Conservation (phyloP, 352 stramenopile genomes). For the Pythium coloratum region DNA sequence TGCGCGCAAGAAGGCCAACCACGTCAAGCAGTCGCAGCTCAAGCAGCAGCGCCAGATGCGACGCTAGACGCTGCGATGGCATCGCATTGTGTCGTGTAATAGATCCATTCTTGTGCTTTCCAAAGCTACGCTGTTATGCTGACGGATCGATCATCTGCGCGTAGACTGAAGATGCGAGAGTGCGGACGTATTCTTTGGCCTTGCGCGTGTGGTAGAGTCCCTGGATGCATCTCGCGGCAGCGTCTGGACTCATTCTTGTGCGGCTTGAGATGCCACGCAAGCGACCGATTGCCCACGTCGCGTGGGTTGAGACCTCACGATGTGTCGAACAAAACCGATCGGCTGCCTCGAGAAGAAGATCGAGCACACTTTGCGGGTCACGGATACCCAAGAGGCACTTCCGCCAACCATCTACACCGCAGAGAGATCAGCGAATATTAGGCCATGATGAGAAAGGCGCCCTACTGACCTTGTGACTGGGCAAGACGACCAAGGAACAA, state of each 20-base stretch:
- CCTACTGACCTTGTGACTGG: conserved; percentile 18
- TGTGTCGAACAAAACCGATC: conserved; percentile 2
- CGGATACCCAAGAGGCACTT: conserved; percentile 10
- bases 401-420: conserved; percentile 7
- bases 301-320: neutral
- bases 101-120: neutral
- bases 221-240: conserved; percentile 52
- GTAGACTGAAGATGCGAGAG: conserved; percentile 44
- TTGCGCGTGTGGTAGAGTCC: conserved; percentile 57
- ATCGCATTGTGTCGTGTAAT: neutral
- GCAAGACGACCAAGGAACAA: conserved; percentile 52
- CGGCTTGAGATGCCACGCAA: conserved; percentile 26
- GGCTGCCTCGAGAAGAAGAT: conserved; percentile 3
- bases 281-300: conserved; percentile 35
- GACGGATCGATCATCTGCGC: conserved; percentile 38
- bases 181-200: conserved; percentile 37
- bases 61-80: conserved; percentile 7
- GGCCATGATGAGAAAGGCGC: neutral
- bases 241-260: conserved; percentile 26
- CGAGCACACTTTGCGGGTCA: neutral
- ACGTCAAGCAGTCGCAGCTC: conserved; percentile 59
- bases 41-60: conserved; percentile 41
- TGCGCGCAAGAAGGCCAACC: conserved; percentile 76
- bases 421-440: neutral
- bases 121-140: no score